phyloP scores from a whole-genome alignment of 2,329 filamentous ascomycete species.

The Neofusicoccum cordaticola region DNA sequence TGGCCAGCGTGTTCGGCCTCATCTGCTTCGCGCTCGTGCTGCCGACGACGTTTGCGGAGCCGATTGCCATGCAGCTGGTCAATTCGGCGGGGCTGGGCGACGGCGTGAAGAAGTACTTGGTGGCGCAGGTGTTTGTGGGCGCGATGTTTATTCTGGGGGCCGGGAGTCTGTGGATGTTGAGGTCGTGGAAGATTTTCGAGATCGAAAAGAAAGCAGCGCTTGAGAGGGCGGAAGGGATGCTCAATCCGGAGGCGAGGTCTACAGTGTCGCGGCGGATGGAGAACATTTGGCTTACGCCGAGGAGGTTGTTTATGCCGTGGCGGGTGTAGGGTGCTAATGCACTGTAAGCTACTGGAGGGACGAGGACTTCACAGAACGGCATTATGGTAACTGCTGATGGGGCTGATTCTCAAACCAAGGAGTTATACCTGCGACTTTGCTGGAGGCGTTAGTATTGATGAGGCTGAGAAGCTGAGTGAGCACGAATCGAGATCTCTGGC shows the following conservation, averaged over 20 bases:
- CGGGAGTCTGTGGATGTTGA: neutral
- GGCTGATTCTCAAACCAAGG: too few species aligned
- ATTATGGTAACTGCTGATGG: too few species aligned
- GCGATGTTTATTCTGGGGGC: conserved; percentile 6
- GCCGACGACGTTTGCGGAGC: conserved; percentile 26
- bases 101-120: neutral
- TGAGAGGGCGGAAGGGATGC: conserved; percentile 17
- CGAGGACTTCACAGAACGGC: too few species aligned
- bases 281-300: neutral
- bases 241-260: neutral
- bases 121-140: conserved; percentile 9
- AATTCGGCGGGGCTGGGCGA: conserved; percentile 18
- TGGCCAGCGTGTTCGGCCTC: conserved; percentile 26
- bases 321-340: neutral
- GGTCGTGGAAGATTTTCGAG: conserved; percentile 16
- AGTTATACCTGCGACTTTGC: too few species aligned
- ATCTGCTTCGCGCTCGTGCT: conserved; percentile 25
- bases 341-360: too few species aligned
- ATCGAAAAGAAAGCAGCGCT: neutral
- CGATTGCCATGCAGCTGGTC: conserved; percentile 26
- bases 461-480: too few species aligned
- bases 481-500: too few species aligned
- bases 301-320: neutral
- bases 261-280: neutral
- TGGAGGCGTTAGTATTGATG: too few species aligned